Conservation (phyloP, 73 alveolate species). For the Paramecium bursaria region DNA sequence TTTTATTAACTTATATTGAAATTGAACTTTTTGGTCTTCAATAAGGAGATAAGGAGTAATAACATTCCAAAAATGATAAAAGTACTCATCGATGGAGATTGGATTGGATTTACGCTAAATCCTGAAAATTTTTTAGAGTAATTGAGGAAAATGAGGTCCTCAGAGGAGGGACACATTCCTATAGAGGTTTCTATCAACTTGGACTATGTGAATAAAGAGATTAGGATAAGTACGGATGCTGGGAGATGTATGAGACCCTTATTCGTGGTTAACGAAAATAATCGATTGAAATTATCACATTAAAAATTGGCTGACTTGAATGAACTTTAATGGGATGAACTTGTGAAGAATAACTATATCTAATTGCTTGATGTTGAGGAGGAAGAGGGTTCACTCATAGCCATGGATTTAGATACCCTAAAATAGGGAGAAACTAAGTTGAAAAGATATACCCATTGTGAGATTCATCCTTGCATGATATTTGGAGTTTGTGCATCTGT, state of each 20-base stretch:
- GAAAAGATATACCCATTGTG: slow-evolving; percentile 98
- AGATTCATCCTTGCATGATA: slow-evolving; percentile 99
- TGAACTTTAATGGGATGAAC: slow-evolving; percentile 84
- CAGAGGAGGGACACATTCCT: slow-evolving; percentile 37
- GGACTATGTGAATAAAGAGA: slow-evolving; percentile 79
- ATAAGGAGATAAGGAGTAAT: slow-evolving; percentile 56
- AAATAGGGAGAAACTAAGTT: slow-evolving; percentile 27
- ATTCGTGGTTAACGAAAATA: slow-evolving; percentile 85
- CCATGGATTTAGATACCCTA: slow-evolving; percentile 89
- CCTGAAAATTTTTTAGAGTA: slow-evolving; percentile 87
- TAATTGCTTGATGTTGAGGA: slow-evolving; percentile 99
- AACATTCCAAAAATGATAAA: slow-evolving; percentile 78
- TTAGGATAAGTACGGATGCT: slow-evolving; percentile 97
- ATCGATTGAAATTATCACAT: slow-evolving; percentile 73
- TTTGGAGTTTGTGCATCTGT: slow-evolving; percentile 99
- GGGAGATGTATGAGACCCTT: slow-evolving; percentile 98
- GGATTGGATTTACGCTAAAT: slow-evolving; percentile 96
- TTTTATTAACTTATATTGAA: neutral
- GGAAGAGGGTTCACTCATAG: slow-evolving; percentile 99
- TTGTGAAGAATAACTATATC: slow-evolving; percentile 89
- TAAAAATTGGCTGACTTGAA: slow-evolving; percentile 70
- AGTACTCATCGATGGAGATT: slow-evolving; percentile 98
- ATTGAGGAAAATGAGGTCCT: slow-evolving; percentile 84
- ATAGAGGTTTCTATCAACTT: slow-evolving; percentile 41
- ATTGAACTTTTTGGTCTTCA: neutral